These are phyloP conservation scores for Penicillium longicatenatum DNA, from an alignment of 495 filamentous ascomycete genomes.

Conservation along the genomic window DNA sequence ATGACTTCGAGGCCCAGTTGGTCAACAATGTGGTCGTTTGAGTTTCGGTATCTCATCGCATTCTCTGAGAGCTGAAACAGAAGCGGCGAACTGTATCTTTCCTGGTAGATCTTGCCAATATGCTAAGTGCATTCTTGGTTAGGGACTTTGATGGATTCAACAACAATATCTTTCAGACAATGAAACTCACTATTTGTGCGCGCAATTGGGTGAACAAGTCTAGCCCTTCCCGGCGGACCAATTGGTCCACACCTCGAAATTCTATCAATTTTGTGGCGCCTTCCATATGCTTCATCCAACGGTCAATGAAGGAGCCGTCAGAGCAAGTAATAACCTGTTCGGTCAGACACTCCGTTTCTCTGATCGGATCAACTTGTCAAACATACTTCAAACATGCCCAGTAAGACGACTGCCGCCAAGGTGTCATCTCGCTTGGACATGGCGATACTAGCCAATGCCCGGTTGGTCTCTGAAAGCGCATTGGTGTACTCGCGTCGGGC, in stretches of 20 bases:
- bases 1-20: slow-evolving; percentile 8
- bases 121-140: neutral
- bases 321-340: slow-evolving; percentile 14
- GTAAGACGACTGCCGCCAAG: slow-evolving; percentile 15
- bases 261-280: slow-evolving; percentile 18
- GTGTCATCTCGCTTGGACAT: slow-evolving; percentile 16
- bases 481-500: slow-evolving; percentile 18
- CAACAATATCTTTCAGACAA: neutral
- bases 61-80: slow-evolving; percentile 7
- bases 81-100: slow-evolving; percentile 12
- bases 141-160: neutral
- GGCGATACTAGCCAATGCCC: slow-evolving; percentile 8
- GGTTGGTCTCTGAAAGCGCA: slow-evolving; percentile 18
- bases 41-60: slow-evolving; percentile 10
- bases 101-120: slow-evolving; percentile 12
- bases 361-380: neutral
- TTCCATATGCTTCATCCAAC: slow-evolving; percentile 24
- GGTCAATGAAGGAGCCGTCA: slow-evolving; percentile 16
- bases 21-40: slow-evolving; percentile 13
- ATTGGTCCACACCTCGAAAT: slow-evolving; percentile 15
- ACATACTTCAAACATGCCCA: slow-evolving; percentile 20
- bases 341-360: too few species aligned
- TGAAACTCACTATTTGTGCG: slow-evolving; percentile 12
- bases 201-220: slow-evolving; percentile 15
- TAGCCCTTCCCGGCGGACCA: slow-evolving; percentile 6